Conservation (phyloP, 2,329 filamentous ascomycete genomes). For the Alternaria panax region DNA sequence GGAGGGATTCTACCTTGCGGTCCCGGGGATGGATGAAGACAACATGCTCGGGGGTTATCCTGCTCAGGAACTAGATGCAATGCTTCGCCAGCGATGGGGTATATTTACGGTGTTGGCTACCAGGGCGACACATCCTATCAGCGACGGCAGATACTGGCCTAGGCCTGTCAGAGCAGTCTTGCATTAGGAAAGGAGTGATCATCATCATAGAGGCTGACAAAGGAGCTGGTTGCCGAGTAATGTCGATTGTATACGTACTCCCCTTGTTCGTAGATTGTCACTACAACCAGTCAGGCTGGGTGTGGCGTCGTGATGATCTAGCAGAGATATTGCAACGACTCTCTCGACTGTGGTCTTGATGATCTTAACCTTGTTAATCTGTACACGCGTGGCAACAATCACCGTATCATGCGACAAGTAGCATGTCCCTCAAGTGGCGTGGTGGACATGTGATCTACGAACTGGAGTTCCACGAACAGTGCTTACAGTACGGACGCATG, state of each 20-base stretch:
- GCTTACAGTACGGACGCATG: background rate
- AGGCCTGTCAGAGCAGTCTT: background rate
- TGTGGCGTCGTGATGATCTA: background rate
- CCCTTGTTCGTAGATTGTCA: background rate
- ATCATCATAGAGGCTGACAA: background rate
- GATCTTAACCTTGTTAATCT: background rate
- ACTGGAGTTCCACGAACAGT: background rate
- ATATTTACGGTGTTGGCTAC: slow-evolving; percentile 4
- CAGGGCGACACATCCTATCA: slow-evolving; percentile 2
- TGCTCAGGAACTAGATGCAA: background rate
- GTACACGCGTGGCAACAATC: background rate
- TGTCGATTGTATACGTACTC: background rate
- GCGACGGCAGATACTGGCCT: slow-evolving; percentile 20
- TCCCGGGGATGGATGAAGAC: background rate
- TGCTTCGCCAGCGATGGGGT: slow-evolving; percentile 23
- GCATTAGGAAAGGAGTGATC: background rate
- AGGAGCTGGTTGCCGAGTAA: background rate
- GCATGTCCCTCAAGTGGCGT: background rate
- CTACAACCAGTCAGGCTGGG: background rate
- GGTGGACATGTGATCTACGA: slow-evolving; percentile 10
- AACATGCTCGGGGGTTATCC: background rate
- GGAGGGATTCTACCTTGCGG: slow-evolving; percentile 1
- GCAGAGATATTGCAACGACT: background rate
- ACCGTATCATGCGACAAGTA: background rate
- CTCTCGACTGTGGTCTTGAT: background rate